These are phyloP conservation scores for Populus hybrid DNA, from an alignment of 441 rosid genomes.

Conservation along the genomic window DNA sequence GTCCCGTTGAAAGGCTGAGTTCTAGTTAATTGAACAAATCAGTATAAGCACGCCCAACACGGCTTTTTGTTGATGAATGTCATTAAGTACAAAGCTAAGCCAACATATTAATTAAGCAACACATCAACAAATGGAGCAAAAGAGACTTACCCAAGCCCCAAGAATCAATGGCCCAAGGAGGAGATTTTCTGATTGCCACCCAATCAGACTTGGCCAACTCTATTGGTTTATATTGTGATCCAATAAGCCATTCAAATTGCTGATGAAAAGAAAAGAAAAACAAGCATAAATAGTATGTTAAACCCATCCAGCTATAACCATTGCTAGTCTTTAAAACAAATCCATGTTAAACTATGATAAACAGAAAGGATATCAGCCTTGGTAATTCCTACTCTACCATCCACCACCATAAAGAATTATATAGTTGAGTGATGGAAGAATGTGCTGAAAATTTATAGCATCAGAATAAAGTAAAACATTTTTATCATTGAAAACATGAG, in stretches of 20 bases:
- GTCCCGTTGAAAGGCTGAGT: neutral
- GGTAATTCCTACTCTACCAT: neutral
- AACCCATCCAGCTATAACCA: neutral
- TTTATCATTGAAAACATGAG: neutral
- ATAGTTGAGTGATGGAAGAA: neutral
- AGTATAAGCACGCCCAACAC: neutral
- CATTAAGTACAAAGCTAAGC: neutral
- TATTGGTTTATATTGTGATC: slow-evolving; percentile 25
- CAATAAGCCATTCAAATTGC: slow-evolving; percentile 97
- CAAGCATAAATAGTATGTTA: neutral
- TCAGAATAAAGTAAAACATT: neutral
- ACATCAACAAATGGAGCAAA: slow-evolving; percentile 2
- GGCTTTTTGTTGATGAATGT: neutral
- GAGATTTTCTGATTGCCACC: slow-evolving; percentile 53
- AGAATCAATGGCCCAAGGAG: slow-evolving; percentile 60
- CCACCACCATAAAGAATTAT: neutral
- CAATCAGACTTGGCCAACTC: slow-evolving; percentile 95
- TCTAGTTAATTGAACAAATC: neutral
- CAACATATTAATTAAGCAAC: neutral
- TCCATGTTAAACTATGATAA: neutral
- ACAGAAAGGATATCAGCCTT: slow-evolving; percentile 1
- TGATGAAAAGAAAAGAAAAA: slow-evolving; percentile 20
- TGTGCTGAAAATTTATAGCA: neutral
- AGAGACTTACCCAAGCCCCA: slow-evolving; percentile 92
- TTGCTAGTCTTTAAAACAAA: neutral